Evolutionary conservation across 768 basidiomycete species (phyloP).

Genomic region (Lentinula sp.): DNA sequence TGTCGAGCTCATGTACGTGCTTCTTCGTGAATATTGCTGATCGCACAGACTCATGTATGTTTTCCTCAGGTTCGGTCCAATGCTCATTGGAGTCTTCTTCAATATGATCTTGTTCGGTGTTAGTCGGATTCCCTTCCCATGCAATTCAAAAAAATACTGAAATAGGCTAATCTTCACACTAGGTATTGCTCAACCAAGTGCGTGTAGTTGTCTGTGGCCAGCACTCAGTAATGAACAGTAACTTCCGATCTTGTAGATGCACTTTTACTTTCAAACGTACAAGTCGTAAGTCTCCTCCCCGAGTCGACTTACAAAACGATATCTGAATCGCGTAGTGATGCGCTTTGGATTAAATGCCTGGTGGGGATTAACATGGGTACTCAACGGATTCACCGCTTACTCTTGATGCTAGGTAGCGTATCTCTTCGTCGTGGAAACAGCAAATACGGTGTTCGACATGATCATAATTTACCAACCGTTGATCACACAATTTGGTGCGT

Average conservation of each 20-base stretch:
- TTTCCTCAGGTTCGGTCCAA: constrained; percentile 1
- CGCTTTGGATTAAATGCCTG: constrained; percentile 33
- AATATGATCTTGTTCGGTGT: constrained; percentile 5
- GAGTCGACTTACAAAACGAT: background rate
- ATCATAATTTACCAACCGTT: constrained; percentile 42
- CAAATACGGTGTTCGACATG: constrained; percentile 39
- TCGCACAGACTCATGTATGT: background rate
- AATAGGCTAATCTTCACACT: background rate
- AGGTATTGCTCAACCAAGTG: constrained; percentile 1
- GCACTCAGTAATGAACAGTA: background rate
- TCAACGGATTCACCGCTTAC: background rate
- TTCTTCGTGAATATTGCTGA: background rate
- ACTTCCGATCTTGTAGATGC: background rate
- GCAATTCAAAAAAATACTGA: background rate
- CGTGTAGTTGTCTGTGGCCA: background rate
- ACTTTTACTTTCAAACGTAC: constrained; percentile 4
- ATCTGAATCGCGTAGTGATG: constrained; percentile 24
- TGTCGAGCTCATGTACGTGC: background rate
- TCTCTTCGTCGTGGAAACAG: constrained; percentile 34
- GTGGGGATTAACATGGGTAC: constrained; percentile 17
- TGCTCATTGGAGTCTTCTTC: constrained; percentile 6
- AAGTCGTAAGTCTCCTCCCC: background rate
- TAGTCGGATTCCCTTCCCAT: background rate
- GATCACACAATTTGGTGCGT: constrained; percentile 32
- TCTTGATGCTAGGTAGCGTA: constrained; percentile 26